phyloP scores from a whole-genome alignment of 2,329 filamentous ascomycete genomes.

The Hypoxylon sp. region DNA sequence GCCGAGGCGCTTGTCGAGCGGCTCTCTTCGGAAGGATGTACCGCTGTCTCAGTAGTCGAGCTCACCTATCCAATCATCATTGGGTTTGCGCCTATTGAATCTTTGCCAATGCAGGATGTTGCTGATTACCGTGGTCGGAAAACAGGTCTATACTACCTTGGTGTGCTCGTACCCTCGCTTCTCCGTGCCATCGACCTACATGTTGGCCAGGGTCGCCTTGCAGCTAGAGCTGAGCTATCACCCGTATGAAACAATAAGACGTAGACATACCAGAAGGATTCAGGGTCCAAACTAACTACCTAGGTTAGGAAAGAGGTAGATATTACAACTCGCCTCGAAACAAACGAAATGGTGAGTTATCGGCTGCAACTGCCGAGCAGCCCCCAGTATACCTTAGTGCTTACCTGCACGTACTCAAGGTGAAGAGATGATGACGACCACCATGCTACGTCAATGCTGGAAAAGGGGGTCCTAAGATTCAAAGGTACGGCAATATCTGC shows the following conservation, averaged over 20 bases:
- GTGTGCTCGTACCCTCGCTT: conserved; percentile 11
- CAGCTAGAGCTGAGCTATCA: conserved; percentile 29
- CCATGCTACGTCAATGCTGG: background rate
- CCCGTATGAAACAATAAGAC: conserved; percentile 35
- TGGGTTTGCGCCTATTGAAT: conserved; percentile 35
- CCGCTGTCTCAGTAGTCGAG: conserved; percentile 46
- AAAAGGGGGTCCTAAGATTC: conserved; percentile 14
- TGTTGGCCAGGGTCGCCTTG: conserved; percentile 15
- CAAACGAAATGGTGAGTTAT: conserved; percentile 13
- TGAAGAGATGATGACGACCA: background rate
- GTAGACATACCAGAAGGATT: conserved; percentile 28
- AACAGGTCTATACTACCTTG: conserved; percentile 31
- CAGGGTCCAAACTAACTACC: conserved; percentile 9
- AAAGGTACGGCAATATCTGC: conserved; percentile 18
- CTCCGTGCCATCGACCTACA: conserved; percentile 20
- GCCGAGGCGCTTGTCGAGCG: conserved; percentile 44
- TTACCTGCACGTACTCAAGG: conserved; percentile 1
- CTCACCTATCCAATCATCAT: conserved; percentile 44
- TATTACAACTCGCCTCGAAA: conserved; percentile 35
- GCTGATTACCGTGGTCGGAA: conserved; percentile 19
- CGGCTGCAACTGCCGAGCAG: conserved; percentile 16
- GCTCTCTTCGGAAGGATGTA: conserved; percentile 42
- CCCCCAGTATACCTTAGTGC: conserved; percentile 14
- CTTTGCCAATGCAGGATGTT: conserved; percentile 16
- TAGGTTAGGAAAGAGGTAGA: conserved; percentile 2